Base-by-base conservation (phyloP, 495 filamentous ascomycete species). In the Hypomontagnella monticulosa region DNA sequence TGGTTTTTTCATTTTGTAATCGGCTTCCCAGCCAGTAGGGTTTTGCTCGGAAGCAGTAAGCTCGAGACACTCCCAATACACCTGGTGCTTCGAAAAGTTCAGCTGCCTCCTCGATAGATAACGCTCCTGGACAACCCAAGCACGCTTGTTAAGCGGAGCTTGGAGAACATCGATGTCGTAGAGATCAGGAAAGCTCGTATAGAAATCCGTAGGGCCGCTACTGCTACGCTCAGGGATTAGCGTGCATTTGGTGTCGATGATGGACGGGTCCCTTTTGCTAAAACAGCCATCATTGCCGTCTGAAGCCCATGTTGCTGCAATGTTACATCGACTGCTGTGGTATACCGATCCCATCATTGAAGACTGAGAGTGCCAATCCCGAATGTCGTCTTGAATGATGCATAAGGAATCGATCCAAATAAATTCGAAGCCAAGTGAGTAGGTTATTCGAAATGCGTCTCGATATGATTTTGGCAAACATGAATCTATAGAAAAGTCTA, bases 381-480 rank as follows among this genome's bases (percentile, higher is more conserved):
- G 7, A 10, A 18, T 14, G 11, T 50, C 52, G 32, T 78, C 70
- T 66, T 79, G 77, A 18, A 79, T 66, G 20, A 78, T 79, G 53
- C 76, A 79, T 2, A 79, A 55, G n/a, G 76, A 69, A 44, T 76
- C 71, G 14, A 77, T 73, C 71, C 76, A 77, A 36, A 50, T 50
- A 11, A 16, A 50, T 19, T n/a, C 3, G 14, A 34, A 50, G 4
- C 14, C 47, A 7, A 36, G 9, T 50, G 27, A 15, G 6, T 1
- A 6, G 0, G 47, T 19, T 14, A 50, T n/a, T 15, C 12, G 14
- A 1, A 50, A 18, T 20, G 32, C 47, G 11, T 50, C 47, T 18
- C 14, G 47, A 36, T 50, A 50, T 33, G 47, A 34, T 30, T 50
- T 50, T 5, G 32, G 47, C 14, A 50, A 14, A 8, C 3, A 1